Base-by-base conservation (phyloP, 2,329 filamentous ascomycete species). In the Sporothrix sp. region DNA sequence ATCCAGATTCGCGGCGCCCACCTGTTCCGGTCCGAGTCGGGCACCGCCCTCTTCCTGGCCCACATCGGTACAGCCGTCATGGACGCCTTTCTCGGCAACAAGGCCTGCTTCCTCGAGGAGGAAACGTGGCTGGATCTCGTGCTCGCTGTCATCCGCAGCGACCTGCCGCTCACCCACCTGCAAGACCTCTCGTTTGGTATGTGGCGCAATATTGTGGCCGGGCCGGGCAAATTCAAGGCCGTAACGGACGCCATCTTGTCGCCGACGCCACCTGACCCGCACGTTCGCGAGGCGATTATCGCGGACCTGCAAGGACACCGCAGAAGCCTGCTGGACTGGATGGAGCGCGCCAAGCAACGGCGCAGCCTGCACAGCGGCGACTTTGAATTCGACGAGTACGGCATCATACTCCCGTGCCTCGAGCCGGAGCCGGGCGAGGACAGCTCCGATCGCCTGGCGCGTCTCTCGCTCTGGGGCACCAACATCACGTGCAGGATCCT, bases 31-130 rank as follows among this genome's bases (percentile, higher is more conserved):
- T 36, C 43, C 9, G 43, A 46, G 9, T 6, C 32, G 16, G 43
- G 32, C 14, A 46, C 21, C 13, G 30, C 43, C 4, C 32, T 46
- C 2, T 46, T 46, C n/a, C 32, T 36, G 43, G 43, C 43, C 8
- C 43, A 46, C 23, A 46, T 36, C 9, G 43, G 43, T 8, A 35
- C 43, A 1, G 28, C 32, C 1, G 43, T 46, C 14, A 46, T 46
- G 43, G 43, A 46, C 21, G 43, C 43, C 20, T 46, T 46, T 20
- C 9, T 46, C 14, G 43, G 32, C 14, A 46, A 46, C 43, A 46
- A 46, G 23, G 14, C 32, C 7, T 46, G 43, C 10, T 46, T 46
- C 16, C n/a, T 46, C 3, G 43, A 27, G 7, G 43, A 46, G 4
- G 43, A 36, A 20, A 20, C 14, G 9, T 46, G 43, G 43, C 36